Evolutionary conservation across 192 early-diverging fungal genomes (phyloP), one percentile per base, ranked within the genome.

Genomic region (Powellomyces hirtus): DNA sequence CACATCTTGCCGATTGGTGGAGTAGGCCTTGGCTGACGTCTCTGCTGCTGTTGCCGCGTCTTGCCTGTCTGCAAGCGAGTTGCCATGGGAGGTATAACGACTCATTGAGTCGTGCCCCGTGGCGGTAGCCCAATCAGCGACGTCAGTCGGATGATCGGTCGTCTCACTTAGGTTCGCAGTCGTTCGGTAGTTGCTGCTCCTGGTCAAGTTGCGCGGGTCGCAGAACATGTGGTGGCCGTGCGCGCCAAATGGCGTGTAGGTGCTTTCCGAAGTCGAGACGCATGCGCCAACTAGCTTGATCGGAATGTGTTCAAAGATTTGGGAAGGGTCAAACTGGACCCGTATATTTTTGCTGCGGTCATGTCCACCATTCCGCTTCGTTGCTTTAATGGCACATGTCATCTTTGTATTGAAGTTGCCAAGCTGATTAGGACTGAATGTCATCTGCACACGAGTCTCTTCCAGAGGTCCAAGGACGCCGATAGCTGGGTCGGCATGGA

Each of bases 361-460:
- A n/a, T n/a, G n/a, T n/a, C n/a, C n/a, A n/a, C n/a, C n/a, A n/a
- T n/a, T n/a, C n/a, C n/a, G n/a, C 5, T 3, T 24, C 20, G 24
- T 40, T 11, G 50, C 8, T 49, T 62, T 44, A 14, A 79, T 72
- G 45, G 35, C 55, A 51, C 62, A 75, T 18, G 56, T 26, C 56
- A 74, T 57, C 1, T 20, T 71, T 8, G 46, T 72, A 16, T 77
- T 60, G 55, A 81, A 78, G 11, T 67, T 27, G 10, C 82, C 82
- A 31, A 77, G 59, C 61, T 84, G 82, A 36, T 80, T 72, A 18
- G 82, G 82, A 36, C 66, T 44, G 69, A 81, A 84, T 1, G 59
- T 13, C 1, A 79, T 53, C 18, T 58, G 56, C 34, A 84, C 72
- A 3, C 29, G 51, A 8, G 13, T 64, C 10, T 57, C 20, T 36